Conservation (phyloP, 2,329 filamentous ascomycete species). For the Aspergillus calidoustus region DNA sequence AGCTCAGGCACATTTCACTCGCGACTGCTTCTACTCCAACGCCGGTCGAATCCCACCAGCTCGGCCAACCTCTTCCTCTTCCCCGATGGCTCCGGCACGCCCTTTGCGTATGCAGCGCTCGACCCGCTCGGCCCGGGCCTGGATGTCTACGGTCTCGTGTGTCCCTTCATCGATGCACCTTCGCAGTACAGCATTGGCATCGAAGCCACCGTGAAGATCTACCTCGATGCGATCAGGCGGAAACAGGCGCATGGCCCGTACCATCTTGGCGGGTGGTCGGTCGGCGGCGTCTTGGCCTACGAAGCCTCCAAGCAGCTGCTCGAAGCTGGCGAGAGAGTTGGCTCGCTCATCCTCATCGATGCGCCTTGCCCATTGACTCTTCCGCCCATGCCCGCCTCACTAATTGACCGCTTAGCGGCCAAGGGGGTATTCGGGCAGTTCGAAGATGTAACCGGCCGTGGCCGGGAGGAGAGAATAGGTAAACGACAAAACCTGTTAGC, state of each 20-base stretch:
- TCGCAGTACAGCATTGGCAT: slow-evolving; percentile 28
- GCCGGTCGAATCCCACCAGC: neutral
- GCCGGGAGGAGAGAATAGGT: no score
- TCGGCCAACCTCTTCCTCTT: slow-evolving; percentile 40
- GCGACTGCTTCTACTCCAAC: no score
- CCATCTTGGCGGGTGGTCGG: slow-evolving; percentile 69
- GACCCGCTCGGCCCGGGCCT: slow-evolving; percentile 24
- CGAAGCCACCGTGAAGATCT: slow-evolving; percentile 28
- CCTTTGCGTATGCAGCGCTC: slow-evolving; percentile 48
- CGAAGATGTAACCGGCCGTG: no score
- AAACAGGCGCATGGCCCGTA: slow-evolving; percentile 57
- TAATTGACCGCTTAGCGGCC: neutral
- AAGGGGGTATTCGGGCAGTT: neutral
- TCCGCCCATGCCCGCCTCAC: neutral
- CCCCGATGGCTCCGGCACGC: slow-evolving; percentile 50
- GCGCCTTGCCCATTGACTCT: neutral
- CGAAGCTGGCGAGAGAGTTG: slow-evolving; percentile 53
- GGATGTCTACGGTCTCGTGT: slow-evolving; percentile 7
- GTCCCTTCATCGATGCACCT: slow-evolving; percentile 28
- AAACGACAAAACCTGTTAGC: no score
- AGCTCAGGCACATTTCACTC: no score
- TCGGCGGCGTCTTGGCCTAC: slow-evolving; percentile 69
- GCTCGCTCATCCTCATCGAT: slow-evolving; percentile 57
- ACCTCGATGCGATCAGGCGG: slow-evolving; percentile 39
- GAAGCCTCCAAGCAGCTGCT: slow-evolving; percentile 64